phyloP scores from a whole-genome alignment of 1,284 basidiomycete species.

The Phaffia rhodozyma region DNA sequence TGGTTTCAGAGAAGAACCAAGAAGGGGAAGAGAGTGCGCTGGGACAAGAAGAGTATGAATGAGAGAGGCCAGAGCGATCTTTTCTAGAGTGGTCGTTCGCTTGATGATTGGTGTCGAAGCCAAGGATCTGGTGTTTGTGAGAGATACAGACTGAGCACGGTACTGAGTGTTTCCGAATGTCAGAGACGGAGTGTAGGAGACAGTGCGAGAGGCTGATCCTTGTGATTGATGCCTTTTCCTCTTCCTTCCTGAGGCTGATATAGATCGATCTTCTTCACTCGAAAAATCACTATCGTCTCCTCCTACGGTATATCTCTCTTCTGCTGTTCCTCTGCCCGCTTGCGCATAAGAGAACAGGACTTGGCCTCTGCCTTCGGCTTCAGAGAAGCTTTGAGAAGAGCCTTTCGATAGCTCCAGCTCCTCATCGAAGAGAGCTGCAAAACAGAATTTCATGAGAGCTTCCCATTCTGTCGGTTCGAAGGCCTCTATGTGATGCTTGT shows the following conservation, averaged over 20 bases:
- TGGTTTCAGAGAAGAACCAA: slow-evolving; percentile 27
- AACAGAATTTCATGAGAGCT: slow-evolving; percentile 53
- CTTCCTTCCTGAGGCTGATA: no score
- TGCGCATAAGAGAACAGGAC: slow-evolving; percentile 22
- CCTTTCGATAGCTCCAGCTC: slow-evolving; percentile 33
- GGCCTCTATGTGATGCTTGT: slow-evolving; percentile 65
- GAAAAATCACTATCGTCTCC: no score
- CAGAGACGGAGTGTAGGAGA: no score
- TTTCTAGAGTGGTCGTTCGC: slow-evolving; percentile 25
- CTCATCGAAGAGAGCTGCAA: slow-evolving; percentile 62
- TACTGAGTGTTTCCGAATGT: no score
- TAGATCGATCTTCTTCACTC: no score
- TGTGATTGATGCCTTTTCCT: no score
- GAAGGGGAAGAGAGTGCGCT: slow-evolving; percentile 44
- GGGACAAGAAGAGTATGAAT: slow-evolving; percentile 46
- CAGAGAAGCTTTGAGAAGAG: background rate
- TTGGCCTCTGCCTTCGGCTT: slow-evolving; percentile 3
- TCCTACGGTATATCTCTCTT: slow-evolving; percentile 21
- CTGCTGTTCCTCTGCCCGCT: slow-evolving; percentile 28
- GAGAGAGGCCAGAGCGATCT: slow-evolving; percentile 57
- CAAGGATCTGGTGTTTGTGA: background rate
- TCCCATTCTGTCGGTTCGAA: slow-evolving; percentile 57
- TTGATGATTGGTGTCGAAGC: background rate
- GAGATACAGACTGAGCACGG: no score
- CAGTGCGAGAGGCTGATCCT: no score